These are phyloP conservation scores for Emergomyces pasteurianus DNA, from an alignment of 2,329 filamentous ascomycete species.

Conservation along the genomic window DNA sequence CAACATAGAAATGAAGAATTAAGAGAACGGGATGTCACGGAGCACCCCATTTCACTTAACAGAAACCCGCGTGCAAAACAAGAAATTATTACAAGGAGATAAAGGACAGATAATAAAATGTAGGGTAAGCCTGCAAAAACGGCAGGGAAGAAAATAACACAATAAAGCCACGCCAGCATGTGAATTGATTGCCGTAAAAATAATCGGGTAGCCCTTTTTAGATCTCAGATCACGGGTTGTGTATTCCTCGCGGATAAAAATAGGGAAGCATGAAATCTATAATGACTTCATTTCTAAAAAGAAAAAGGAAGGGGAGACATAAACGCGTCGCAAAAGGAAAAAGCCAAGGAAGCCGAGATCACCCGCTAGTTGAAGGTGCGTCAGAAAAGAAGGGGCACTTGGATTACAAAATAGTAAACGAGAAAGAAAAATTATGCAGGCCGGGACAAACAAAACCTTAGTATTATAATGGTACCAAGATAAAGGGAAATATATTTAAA, in stretches of 20 bases:
- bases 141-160: background rate
- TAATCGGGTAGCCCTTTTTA: background rate
- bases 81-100: background rate
- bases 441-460: background rate
- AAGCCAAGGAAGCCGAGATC: background rate
- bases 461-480: background rate
- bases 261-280: background rate
- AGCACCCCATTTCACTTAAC: background rate
- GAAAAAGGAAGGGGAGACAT: background rate
- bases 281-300: background rate
- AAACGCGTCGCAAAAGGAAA: too few species aligned
- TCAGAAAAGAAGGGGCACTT: background rate
- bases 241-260: background rate
- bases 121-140: background rate
- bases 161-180: background rate
- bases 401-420: background rate
- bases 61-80: background rate
- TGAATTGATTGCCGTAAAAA: background rate
- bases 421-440: background rate
- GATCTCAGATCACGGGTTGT: background rate
- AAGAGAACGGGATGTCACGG: background rate
- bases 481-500: background rate
- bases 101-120: background rate
- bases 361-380: background rate
- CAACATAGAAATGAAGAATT: background rate